Evolutionary conservation across 129 eudicot species (phyloP).

Genomic region (Helichrysum umbraculigerum): DNA sequence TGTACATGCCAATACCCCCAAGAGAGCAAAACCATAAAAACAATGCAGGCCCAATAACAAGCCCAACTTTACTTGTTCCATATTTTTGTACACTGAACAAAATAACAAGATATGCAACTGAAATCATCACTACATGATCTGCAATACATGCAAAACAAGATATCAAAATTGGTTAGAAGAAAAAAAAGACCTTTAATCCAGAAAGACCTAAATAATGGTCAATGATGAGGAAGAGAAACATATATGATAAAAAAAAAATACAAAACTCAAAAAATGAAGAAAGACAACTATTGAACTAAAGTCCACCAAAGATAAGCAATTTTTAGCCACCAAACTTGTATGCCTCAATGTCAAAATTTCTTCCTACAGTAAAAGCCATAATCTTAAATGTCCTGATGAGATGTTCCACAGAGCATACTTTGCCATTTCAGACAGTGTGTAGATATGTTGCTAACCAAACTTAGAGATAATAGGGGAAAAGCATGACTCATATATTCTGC

Average conservation of each 20-base stretch:
- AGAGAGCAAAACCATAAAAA: conserved; percentile 90
- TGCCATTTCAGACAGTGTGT: background rate
- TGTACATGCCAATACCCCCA: conserved; percentile 90
- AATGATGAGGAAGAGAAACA: background rate
- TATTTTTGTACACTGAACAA: conserved; percentile 89
- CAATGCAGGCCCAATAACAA: conserved; percentile 92
- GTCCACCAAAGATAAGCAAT: background rate
- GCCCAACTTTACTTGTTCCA: conserved; percentile 97
- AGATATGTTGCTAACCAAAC: conserved; percentile 6
- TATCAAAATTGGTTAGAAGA: conserved; percentile 20
- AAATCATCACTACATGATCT: conserved; percentile 85
- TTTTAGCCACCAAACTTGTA: conserved; percentile 13
- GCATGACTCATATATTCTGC: conserved; percentile 13
- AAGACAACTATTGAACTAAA: background rate
- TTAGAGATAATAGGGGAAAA: conserved; percentile 5
- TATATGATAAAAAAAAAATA: background rate
- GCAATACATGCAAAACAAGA: conserved; percentile 38
- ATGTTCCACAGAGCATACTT: background rate
- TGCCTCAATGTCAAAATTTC: conserved; percentile 1
- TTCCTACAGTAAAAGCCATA: background rate
- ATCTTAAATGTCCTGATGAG: conserved; percentile 14
- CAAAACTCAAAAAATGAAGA: conserved; percentile 9
- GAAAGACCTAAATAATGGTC: background rate
- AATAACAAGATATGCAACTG: conserved; percentile 81
- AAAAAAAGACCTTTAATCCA: conserved; percentile 10